Base-by-base conservation (phyloP, 2,329 filamentous ascomycete species). In the Aspergillus quadricinctus region DNA sequence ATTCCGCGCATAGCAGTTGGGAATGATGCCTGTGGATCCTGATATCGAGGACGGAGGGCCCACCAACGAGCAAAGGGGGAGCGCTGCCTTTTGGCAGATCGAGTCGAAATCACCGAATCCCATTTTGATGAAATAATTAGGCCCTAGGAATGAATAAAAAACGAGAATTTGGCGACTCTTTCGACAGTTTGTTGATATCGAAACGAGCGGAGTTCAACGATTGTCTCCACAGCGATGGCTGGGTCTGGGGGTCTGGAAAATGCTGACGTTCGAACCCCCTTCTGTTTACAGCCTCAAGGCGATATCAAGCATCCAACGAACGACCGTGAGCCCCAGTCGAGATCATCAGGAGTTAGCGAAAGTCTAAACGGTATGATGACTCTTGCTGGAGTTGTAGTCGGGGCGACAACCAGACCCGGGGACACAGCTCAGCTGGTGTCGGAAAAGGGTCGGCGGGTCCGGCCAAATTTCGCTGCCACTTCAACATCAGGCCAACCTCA, bases 1-100 rank as follows among this genome's bases (percentile, higher is more conserved):
- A 68, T 94, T 95, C 57, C 94, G 87, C 57, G 94, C 90, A 78
- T 93, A 97, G 80, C 94, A 99, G 69, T 87, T 85, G 56, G 94
- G 86, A 73, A 96, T 88, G 63, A 97, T 94, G 64, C 92, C 90
- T 11, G 87, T 83, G 56, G 83, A 82, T 62, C 91, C 85, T 29
- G 86, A 86, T 66, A 88, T 84, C 48, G 74, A 64, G n/a, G 76
- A 77, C 5, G 71, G 64, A 31, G 88, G 83, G 19, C 94, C 94
- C 64, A 99, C 84, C 55, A 92, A 83, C 52, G 90, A 85, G 77
- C 94, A 99, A 68, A 97, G 78, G 57, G 94, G 94, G 64, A 99
- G 81, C 60, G 92, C 84, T 60, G 90, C 88, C 78, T 88, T 90
- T 65, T 84, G 81, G 83, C 94, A 99, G 79, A 97, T 88, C 66